Base-by-base conservation (phyloP, 495 filamentous ascomycete species). In the Xylaria castorea region DNA sequence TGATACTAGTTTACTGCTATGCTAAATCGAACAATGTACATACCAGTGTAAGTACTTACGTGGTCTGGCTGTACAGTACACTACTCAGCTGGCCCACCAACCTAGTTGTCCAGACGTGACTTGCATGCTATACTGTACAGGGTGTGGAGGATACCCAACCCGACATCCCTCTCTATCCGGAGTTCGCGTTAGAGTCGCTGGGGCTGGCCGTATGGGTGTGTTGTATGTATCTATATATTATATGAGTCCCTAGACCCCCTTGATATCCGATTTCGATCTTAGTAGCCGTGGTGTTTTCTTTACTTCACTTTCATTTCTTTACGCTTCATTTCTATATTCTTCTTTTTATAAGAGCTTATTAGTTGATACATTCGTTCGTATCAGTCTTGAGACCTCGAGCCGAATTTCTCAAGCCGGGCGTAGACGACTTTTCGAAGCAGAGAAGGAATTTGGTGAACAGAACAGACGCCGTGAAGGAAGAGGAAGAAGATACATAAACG, bases 31-130 rank as follows among this genome's bases (percentile, higher is more conserved):
- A 12, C 58, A n/a, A 22, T 61, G 32, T 38, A 61, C 27, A 25
- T 25, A 58, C 53, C 25, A 27, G 61, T 30, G 42, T n/a, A n/a
- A n/a, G n/a, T 66, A 48, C 63, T 2, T 20, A 20, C 60, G n/a
- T 63, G 34, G 60, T 42, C 34, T 40, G 36, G 9, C 16, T n/a
- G n/a, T n/a, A n/a, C n/a, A 51, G 46, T n/a, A 67, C 46, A 9
- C 68, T 64, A 71, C 61, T 71, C 44, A 48, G 70, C 62, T 66
- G 40, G 70, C 30, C 53, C 63, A 60, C 51, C 70, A 16, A 50
- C 46, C 55, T 14, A 61, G 51, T 38, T n/a, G 20, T 72, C 32
- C 63, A 72, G 50, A 72, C 70, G 70, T 42, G 62, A 67, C 62
- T 40, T 66, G 70, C 70, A 72, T 66, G 66, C 36, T 42, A 58